Base-by-base conservation (phyloP, 2,329 filamentous ascomycete genomes). In the Fulvia fulva region DNA sequence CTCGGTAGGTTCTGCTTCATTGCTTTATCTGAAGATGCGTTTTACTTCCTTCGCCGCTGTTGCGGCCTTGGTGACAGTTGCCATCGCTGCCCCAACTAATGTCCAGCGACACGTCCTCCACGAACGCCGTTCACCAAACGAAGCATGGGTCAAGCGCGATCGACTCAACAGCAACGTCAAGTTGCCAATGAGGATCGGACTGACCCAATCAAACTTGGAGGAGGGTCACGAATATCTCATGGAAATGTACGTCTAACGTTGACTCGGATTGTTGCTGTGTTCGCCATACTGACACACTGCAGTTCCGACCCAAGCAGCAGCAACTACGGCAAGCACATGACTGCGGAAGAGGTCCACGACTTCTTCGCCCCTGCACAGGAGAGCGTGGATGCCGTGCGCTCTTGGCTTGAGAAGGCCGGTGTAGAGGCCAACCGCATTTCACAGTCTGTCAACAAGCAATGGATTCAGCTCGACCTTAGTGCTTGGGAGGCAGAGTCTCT, bases 391-490 rank as follows among this genome's bases (percentile, higher is more conserved):
- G 65, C 68, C 16, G 71, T 78, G 19, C 71, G 69, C 25, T 62
- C 67, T 26, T 79, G 76, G 76, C 66, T 79, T 1, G 44, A 68
- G 2, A 63, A 61, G 44, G 67, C 71, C 21, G 70, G 73, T 22
- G 71, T 75, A 26, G 57, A 62, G 6, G 62, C 62, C 4, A 53
- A 70, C 47, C 62, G 65, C 21, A 71, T 75, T 59, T 70, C 70
- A 9, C 71, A 73, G 47, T 74, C 71, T 61, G 49, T 52, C 52
- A 60, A 63, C 55, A 55, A 56, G 53, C 65, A 77, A 68, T 79
- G 75, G 76, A 65, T 78, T 46, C 74, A 77, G 60, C 75, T 79
- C 41, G 74, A 78, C 58, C 71, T 75, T 7, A 67, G 68, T 1
- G 72, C 73, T n/a, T 56, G 57, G 3, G 70, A 78, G 47, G 71